Evolutionary conservation across 2,329 filamentous ascomycete genomes (phyloP).

Genomic region (Mycosphaerelloides madeirae): DNA sequence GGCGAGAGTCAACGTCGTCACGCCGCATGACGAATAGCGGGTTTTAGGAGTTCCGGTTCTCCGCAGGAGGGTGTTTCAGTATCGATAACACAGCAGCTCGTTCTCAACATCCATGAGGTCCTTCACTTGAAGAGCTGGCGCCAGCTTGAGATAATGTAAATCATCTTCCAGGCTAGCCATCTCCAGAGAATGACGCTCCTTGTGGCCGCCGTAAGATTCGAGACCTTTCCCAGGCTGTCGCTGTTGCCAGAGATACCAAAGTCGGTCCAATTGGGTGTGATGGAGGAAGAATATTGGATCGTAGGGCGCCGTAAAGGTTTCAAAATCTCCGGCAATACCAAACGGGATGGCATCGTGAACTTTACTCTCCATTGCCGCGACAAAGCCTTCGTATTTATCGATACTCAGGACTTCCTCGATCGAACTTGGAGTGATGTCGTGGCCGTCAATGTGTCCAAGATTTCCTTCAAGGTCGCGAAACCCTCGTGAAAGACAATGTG

Average conservation of each 20-base stretch:
- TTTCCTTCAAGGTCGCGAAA: conserved; percentile 15
- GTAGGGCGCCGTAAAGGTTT: conserved; percentile 22
- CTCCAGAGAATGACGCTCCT: conserved; percentile 15
- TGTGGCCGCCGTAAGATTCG: conserved; percentile 2
- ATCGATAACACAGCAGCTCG: conserved; percentile 22
- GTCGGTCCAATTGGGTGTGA: conserved; percentile 23
- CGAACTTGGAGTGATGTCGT: conserved; percentile 14
- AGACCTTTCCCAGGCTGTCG: conserved; percentile 5
- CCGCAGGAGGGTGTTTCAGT: conserved; percentile 5
- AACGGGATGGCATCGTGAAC: conserved; percentile 23
- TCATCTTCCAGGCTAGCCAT: conserved; percentile 18
- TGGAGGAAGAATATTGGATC: conserved; percentile 28
- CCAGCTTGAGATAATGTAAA: conserved; percentile 17
- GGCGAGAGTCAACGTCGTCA: no score
- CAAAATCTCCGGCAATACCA: conserved; percentile 23
- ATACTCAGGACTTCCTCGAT: conserved; percentile 15
- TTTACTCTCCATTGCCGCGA: conserved; percentile 17
- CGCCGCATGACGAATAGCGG: no score
- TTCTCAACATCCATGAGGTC: conserved; percentile 21
- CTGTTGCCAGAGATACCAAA: conserved; percentile 26
- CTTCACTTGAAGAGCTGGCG: conserved; percentile 13
- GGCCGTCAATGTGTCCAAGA: conserved; percentile 18
- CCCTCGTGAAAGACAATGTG: conserved; percentile 24
- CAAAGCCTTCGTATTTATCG: conserved; percentile 16
- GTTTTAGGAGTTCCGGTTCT: no score